Evolutionary conservation across 768 basidiomycete genomes (phyloP).

Genomic region (Pleurotus pulmonarius): DNA sequence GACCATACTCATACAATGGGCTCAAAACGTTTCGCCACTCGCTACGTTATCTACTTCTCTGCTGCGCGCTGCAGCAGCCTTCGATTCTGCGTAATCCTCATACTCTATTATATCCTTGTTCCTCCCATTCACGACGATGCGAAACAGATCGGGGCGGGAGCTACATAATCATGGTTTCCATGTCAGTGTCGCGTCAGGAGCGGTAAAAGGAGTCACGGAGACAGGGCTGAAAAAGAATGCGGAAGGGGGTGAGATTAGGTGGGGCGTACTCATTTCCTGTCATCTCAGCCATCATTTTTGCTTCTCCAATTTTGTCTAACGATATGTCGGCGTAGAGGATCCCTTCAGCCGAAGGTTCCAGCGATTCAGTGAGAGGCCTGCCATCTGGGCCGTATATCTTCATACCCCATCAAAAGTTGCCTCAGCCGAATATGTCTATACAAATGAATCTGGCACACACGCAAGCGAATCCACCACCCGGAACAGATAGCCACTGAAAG

Average conservation of each 20-base stretch:
- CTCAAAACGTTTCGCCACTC: neutral
- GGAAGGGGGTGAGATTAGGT: too few species aligned
- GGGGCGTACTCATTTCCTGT: slow-evolving; percentile 21
- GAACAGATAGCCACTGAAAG: slow-evolving; percentile 24
- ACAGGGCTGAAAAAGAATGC: too few species aligned
- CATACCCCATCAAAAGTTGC: too few species aligned
- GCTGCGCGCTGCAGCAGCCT: too few species aligned
- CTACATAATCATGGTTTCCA: neutral
- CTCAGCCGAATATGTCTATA: too few species aligned
- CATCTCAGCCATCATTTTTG: slow-evolving; percentile 22
- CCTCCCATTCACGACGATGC: too few species aligned
- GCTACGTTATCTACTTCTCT: neutral
- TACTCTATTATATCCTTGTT: too few species aligned
- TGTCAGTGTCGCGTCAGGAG: neutral
- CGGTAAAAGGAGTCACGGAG: neutral
- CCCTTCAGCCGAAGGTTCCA: slow-evolving; percentile 18
- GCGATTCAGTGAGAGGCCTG: slow-evolving; percentile 16
- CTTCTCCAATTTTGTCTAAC: slow-evolving; percentile 23
- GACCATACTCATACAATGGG: neutral
- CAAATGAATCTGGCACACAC: slow-evolving; percentile 7
- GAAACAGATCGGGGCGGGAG: neutral
- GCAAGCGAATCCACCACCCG: slow-evolving; percentile 21
- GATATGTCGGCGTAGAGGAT: slow-evolving; percentile 25
- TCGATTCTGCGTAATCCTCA: too few species aligned
- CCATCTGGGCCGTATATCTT: slow-evolving; percentile 28